Conservation (phyloP, 305 asterid species). For the Rubia balearica region DNA sequence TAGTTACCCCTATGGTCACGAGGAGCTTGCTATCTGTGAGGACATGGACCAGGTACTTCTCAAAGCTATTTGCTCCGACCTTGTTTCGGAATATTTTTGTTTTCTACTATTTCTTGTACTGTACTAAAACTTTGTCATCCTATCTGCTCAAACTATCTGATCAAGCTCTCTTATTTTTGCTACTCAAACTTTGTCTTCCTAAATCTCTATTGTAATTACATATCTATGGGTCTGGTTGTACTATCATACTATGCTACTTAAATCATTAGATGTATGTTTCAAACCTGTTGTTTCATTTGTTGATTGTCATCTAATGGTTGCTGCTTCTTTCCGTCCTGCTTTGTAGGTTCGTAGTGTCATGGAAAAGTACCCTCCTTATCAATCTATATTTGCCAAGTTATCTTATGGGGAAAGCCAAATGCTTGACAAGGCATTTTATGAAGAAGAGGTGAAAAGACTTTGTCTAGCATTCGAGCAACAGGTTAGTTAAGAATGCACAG, state of each 20-base stretch:
- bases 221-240: not conserved
- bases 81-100: not conserved
- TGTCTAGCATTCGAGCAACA: slow-evolving; percentile 97
- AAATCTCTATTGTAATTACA: not conserved
- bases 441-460: slow-evolving; percentile 95
- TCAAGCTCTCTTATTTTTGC: not conserved
- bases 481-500: slow-evolving; percentile 38
- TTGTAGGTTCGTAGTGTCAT: slow-evolving; percentile 83
- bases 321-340: not conserved
- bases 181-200: not conserved
- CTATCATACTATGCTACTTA: not conserved
- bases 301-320: not conserved
- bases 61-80: not conserved
- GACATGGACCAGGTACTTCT: slow-evolving; percentile 81
- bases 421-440: slow-evolving; percentile 97
- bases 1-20: slow-evolving; percentile 96
- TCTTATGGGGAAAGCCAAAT: slow-evolving; percentile 97
- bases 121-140: not conserved
- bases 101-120: not conserved
- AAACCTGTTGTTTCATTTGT: not conserved
- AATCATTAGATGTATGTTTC: not conserved
- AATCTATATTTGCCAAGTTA: slow-evolving; percentile 69
- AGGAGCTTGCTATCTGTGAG: slow-evolving; percentile 93
- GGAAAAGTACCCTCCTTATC: slow-evolving; percentile 96
- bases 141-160: too few relatives aligned